Evolutionary conservation across 768 basidiomycete genomes (phyloP), one percentile per base, ranked within the genome.

Genomic region (Leccinum ochraceum): DNA sequence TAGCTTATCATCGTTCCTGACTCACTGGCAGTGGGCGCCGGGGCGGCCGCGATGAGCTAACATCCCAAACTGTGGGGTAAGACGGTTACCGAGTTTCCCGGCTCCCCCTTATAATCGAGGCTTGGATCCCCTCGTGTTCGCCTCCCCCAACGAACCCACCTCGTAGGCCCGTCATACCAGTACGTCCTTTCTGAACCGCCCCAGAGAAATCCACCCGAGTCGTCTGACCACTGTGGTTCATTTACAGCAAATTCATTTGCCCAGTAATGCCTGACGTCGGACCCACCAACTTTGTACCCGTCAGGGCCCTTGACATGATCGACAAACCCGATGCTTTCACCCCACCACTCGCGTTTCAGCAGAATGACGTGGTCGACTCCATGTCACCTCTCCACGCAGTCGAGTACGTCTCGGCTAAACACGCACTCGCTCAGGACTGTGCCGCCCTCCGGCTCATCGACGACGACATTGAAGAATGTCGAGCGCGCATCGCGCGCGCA

Each of bases 381-480:
- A 61, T 70, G 61, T 67, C 61, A 22, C 44, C 61, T n/a, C 68
- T 70, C 13, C 63, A 58, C 39, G 4, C 53, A 32, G 60, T 60
- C 61, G 69, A 71, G 54, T 63, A 60, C 14, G 11, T 30, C 53
- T 70, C 60, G 14, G 63, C 68, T n/a, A 57, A 64, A 32, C 30
- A 60, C 17, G 63, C 70, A 17, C 63, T 73, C 52, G 37, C 63
- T 30, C 48, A 49, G 26, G 70, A 71, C 44, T 58, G 54, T 14
- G 51, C 28, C n/a, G 39, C 56, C 0, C 71, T 71, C 32, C 59
- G 57, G 16, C 58, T 55, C 14, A 52, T 73, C 22, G 53, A 63
- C 3, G 17, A 61, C 20, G 62, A 60, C 44, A 64, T 71, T 3
- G 63, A 68, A 44, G 67, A 53, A 53, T 70, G 69, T 50, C 64